Evolutionary conservation across 257 asterid genomes (phyloP), one percentile per base, ranked within the genome.

Genomic region (Schizonepeta tenuifolia): DNA sequence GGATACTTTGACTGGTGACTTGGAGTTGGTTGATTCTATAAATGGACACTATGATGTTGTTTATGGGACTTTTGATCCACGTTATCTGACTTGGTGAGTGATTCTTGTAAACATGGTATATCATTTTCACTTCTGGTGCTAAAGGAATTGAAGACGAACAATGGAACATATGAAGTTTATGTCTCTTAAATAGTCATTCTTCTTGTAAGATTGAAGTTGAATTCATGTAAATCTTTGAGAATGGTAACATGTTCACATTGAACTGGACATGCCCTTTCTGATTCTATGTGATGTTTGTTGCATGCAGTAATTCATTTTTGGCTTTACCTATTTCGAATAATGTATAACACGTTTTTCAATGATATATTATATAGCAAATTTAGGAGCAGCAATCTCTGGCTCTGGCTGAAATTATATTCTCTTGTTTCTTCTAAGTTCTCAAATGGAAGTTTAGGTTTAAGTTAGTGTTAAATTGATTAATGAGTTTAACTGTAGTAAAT

Each of bases 1-100:
- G 99, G 99, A 95, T 80, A 70, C 96, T 58, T 81, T 95, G 81
- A 95, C 95, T 64, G 89, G 94, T 65, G 98, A 95, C 81, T 75
- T 95, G 87, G 97, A 95, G 90, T 78, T 95, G 83, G 57, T 95
- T 80, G 97, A 90, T 74, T 86, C 96, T 51, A 53, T 88, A 55
- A 77, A 84, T 72, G 97, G 99, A 24, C 96, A 92, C 79, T 86
- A 70, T 70, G 97, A 95, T 80, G 96, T 95, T 71, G 87, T 95
- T 21, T 92, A 90, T 86, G 99, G 99, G 81, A 85, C 80, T 44
- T 93, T 84, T 79, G 96, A 90, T 76, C 91, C 96, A 51, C 86
- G 90, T 63, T 81, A 90, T 78, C 70, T 91, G 61, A 85, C 91
- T 69, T 85, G 97, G 98, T 95, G 83, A 70, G 86, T 72, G 59